These are phyloP conservation scores for Aphanomyces cochlioides DNA, from an alignment of 352 stramenopile species.

Conservation along the genomic window DNA sequence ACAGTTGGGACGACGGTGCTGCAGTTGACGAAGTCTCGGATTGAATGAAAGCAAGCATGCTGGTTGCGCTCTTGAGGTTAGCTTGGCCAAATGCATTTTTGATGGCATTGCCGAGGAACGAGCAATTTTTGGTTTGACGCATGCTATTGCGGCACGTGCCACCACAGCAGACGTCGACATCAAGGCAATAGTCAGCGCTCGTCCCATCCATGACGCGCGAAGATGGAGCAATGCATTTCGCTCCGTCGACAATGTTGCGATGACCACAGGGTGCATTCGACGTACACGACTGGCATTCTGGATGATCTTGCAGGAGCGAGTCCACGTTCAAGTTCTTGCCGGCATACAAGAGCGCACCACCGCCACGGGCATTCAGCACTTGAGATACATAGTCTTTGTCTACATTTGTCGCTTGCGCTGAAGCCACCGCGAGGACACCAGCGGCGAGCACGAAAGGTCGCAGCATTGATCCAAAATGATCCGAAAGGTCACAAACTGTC, in stretches of 20 bases:
- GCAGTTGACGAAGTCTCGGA: not conserved
- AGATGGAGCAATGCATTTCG: slow-evolving; percentile 6
- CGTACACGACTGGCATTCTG: slow-evolving; percentile 16
- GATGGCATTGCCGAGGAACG: slow-evolving; percentile 16
- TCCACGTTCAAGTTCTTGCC: slow-evolving; percentile 16
- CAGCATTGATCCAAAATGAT: not conserved
- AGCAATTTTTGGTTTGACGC: slow-evolving; percentile 5
- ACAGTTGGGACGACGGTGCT: not conserved
- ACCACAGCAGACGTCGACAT: slow-evolving; percentile 26
- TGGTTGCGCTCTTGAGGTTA: slow-evolving; percentile 3
- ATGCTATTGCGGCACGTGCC: slow-evolving; percentile 25
- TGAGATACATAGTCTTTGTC: slow-evolving; percentile 13
- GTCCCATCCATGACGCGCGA: not conserved
- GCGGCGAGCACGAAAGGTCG: not conserved
- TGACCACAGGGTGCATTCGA: slow-evolving; percentile 11
- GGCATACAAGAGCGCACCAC: slow-evolving; percentile 12
- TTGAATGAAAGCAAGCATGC: slow-evolving; percentile 19
- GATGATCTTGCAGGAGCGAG: slow-evolving; percentile 15
- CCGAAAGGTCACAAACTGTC: no score
- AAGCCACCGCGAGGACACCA: not conserved
- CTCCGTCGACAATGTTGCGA: not conserved
- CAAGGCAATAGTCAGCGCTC: slow-evolving; percentile 4
- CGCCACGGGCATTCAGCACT: slow-evolving; percentile 25
- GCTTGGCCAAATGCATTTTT: not conserved
- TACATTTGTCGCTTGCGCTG: slow-evolving; percentile 4